phyloP scores from a whole-genome alignment of 176 grass and related monocot genomes.

The Hordeum marinum region DNA sequence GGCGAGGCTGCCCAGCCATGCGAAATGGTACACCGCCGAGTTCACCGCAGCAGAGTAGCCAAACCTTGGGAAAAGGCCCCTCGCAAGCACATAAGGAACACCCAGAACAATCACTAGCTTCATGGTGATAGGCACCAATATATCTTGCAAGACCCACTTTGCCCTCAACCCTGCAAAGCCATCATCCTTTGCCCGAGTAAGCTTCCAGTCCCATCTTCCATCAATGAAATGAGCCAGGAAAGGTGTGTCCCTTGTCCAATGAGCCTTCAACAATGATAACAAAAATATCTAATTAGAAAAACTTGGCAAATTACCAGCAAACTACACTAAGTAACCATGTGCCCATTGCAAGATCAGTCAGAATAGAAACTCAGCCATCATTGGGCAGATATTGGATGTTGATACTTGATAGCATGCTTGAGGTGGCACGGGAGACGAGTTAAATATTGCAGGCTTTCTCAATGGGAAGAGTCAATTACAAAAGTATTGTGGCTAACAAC shows the following conservation, averaged over 20 bases:
- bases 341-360: not conserved
- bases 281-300: not conserved
- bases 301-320: not conserved
- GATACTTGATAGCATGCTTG: not conserved
- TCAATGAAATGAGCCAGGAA: conserved; percentile 27
- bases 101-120: conserved; percentile 43
- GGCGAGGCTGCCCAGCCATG: conserved; percentile 48
- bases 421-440: not conserved
- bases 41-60: conserved; percentile 44
- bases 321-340: not conserved
- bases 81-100: conserved; percentile 47
- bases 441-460: not conserved
- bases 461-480: not conserved
- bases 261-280: conserved; percentile 28
- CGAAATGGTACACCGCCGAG: conserved; percentile 43
- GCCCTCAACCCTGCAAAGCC: conserved; percentile 41
- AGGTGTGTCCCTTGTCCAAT: conserved; percentile 19
- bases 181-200: conserved; percentile 34
- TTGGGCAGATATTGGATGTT: not conserved
- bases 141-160: conserved; percentile 38
- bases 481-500: not conserved
- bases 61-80: conserved; percentile 35
- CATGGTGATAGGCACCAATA: conserved; percentile 34
- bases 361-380: not conserved
- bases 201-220: conserved; percentile 37